Evolutionary conservation across 768 basidiomycete species (phyloP).

Genomic region (Lenzites betulinus): DNA sequence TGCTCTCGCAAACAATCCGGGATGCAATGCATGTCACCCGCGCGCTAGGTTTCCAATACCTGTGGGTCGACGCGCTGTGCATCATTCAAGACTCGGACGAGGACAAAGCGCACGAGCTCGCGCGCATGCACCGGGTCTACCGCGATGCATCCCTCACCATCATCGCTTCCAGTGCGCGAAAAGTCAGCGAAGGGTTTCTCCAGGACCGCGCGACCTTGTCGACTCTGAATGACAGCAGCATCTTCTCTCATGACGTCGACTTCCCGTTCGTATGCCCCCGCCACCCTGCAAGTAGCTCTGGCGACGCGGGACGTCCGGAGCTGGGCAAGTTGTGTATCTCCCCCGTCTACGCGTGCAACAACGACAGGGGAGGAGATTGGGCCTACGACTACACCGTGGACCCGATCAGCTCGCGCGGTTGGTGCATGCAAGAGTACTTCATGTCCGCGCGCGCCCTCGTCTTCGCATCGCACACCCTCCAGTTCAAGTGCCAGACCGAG

Average conservation of each 20-base stretch:
- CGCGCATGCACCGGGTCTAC: conserved; percentile 2
- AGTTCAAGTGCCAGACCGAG: conserved; percentile 13
- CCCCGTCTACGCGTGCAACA: background rate
- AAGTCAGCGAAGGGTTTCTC: conserved; percentile 8
- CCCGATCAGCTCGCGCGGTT: conserved; percentile 10
- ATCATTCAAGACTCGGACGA: conserved; percentile 15
- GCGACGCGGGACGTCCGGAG: no score
- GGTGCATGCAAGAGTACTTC: conserved; percentile 17
- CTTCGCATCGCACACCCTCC: conserved; percentile 15
- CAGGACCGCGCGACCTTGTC: conserved; percentile 1
- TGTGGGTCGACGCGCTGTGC: conserved; percentile 20
- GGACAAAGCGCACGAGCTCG: conserved; percentile 10
- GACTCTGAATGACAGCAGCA: background rate
- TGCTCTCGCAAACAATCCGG: conserved; percentile 10
- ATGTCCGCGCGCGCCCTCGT: conserved; percentile 7
- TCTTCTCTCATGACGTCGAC: background rate
- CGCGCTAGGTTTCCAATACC: conserved; percentile 9
- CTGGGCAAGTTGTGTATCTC: background rate
- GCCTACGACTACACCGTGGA: conserved; percentile 9
- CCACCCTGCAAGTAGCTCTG: no score
- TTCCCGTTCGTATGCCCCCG: conserved; percentile 11
- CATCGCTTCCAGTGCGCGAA: conserved; percentile 9
- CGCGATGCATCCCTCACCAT: conserved; percentile 13
- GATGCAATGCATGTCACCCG: conserved; percentile 11
- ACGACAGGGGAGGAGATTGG: background rate